A percentile compares a stretch with the other conserved stretches of the same genome.
Evolutionary conservation across 148 eudicot genomes (phyloP).

Genomic region (Arctostaphylos glauca): DNA sequence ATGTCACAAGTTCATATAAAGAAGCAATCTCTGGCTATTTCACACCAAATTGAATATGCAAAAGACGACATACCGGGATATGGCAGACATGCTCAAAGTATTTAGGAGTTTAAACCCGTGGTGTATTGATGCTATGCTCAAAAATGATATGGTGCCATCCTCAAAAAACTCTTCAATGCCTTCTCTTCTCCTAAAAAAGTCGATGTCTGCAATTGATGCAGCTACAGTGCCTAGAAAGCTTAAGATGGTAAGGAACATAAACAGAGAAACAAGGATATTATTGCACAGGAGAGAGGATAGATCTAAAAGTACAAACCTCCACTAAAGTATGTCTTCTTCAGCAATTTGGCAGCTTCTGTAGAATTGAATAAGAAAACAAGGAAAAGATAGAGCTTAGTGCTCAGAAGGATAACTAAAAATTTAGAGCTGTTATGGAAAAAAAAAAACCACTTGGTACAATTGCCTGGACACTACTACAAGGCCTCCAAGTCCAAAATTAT

Average conservation of each 20-base stretch:
- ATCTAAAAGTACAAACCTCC: slow-evolving; percentile 60
- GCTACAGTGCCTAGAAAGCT: slow-evolving; percentile 80
- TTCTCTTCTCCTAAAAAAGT: slow-evolving; percentile 77
- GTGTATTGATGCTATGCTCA: slow-evolving; percentile 78
- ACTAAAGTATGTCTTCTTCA: slow-evolving; percentile 87
- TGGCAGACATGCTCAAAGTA: slow-evolving; percentile 50
- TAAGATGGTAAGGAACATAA: background rate
- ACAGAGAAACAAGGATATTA: background rate
- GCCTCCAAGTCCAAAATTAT: background rate
- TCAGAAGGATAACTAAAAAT: background rate
- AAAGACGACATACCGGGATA: slow-evolving; percentile 52
- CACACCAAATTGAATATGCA: background rate
- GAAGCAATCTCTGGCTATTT: slow-evolving; percentile 2
- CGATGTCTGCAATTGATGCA: slow-evolving; percentile 91
- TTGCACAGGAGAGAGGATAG: background rate
- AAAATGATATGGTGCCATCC: slow-evolving; percentile 83
- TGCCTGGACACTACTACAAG: background rate
- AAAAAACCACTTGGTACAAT: background rate
- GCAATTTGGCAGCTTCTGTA: slow-evolving; percentile 78
- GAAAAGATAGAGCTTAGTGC: background rate
- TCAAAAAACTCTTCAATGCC: slow-evolving; percentile 80
- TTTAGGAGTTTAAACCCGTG: slow-evolving; percentile 78
- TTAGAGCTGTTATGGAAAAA: background rate
- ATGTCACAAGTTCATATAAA: background rate
- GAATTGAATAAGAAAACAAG: slow-evolving; percentile 10